phyloP scores from a whole-genome alignment of 768 basidiomycete genomes.

The Calocybe indica region DNA sequence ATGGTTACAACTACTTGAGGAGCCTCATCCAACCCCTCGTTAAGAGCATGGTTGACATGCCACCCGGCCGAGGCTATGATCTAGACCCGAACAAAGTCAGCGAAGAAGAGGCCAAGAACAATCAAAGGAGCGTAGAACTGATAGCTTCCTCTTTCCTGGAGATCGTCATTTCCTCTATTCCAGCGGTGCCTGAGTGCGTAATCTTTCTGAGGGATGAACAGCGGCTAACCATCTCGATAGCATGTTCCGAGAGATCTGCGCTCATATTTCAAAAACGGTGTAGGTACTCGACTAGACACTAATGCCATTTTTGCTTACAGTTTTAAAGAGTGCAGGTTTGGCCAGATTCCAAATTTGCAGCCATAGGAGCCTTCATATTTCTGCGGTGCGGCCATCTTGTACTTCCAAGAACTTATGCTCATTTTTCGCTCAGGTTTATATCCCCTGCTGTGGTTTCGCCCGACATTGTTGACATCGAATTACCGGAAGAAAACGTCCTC shows the following conservation, averaged over 20 bases:
- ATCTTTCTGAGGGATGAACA: neutral
- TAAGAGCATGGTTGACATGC: constrained; percentile 65
- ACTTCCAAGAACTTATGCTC: neutral
- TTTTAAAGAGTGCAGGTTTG: constrained; percentile 49
- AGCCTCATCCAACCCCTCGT: constrained; percentile 73
- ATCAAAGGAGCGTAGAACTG: constrained; percentile 64
- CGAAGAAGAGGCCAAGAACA: constrained; percentile 58
- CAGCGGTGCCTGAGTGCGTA: constrained; percentile 69
- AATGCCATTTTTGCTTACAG: constrained; percentile 2
- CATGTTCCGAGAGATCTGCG: constrained; percentile 82
- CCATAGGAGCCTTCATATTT: constrained; percentile 89
- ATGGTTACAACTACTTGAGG: constrained; percentile 90
- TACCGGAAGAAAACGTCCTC: constrained; percentile 54
- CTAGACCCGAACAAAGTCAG: constrained; percentile 62
- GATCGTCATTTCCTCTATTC: constrained; percentile 65
- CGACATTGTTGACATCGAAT: constrained; percentile 75
- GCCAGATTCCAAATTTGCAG: constrained; percentile 77
- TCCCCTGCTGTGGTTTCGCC: constrained; percentile 88
- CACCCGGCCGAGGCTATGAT: constrained; percentile 70
- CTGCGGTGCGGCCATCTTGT: constrained; percentile 44
- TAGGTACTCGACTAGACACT: constrained; percentile 30
- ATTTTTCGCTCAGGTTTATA: constrained; percentile 59
- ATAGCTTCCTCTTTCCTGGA: constrained; percentile 73
- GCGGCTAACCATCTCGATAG: constrained; percentile 28
- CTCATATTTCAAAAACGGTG: constrained; percentile 76